Conservation (phyloP, 2,329 filamentous ascomycete species). For the Cytospora piceae region DNA sequence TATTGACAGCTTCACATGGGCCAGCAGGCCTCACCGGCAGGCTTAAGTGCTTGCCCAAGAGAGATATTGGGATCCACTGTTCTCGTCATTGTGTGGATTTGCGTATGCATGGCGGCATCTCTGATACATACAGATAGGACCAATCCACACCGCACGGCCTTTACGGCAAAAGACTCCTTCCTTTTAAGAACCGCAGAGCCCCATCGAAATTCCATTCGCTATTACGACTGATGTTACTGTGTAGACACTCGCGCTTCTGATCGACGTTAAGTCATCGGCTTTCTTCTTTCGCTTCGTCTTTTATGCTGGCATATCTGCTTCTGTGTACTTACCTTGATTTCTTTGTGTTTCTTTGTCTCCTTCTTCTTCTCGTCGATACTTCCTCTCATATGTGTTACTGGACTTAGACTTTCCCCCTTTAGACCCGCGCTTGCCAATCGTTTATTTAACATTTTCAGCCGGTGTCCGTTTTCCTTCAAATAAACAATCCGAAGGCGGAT, state of each 20-base stretch:
- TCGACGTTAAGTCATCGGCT: not conserved
- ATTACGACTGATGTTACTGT: not conserved
- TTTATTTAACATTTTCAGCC: slow-evolving; percentile 1
- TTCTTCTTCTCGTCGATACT: not conserved
- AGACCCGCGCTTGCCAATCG: not conserved
- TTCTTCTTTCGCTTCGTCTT: not conserved
- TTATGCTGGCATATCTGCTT: slow-evolving; percentile 12
- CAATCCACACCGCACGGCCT: not conserved
- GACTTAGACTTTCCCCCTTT: too few species aligned
- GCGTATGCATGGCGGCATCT: not conserved
- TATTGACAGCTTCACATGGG: not conserved
- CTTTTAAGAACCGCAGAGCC: not conserved
- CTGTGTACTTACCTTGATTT: not conserved
- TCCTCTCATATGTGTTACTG: slow-evolving; percentile 5
- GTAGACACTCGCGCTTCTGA: not conserved
- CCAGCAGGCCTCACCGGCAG: not conserved
- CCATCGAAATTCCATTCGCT: not conserved
- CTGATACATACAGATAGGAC: not conserved
- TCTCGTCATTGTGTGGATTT: not conserved
- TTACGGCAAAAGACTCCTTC: not conserved
- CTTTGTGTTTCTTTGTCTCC: too few species aligned
- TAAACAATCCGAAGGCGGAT: too few species aligned
- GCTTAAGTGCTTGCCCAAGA: not conserved
- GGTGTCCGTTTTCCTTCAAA: not conserved
- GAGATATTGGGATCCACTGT: not conserved